phyloP scores from a whole-genome alignment of 768 basidiomycete species.

The Russula emetica region DNA sequence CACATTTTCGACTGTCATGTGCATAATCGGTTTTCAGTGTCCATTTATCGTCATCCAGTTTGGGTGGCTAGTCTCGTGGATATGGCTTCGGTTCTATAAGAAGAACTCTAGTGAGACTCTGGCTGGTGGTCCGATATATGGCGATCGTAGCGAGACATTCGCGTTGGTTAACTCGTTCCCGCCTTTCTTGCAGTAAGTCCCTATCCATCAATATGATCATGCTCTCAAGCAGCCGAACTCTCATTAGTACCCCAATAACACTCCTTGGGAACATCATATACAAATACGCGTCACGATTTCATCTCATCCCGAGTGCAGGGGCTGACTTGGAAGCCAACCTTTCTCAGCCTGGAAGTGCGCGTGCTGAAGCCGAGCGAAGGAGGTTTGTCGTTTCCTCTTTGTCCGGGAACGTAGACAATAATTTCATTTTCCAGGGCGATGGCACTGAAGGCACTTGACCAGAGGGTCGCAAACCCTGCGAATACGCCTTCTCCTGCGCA shows the following conservation, averaged over 20 bases:
- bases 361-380: conserved; percentile 95
- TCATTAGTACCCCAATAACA: conserved; percentile 63
- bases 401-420: not conserved
- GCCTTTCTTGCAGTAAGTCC: conserved; percentile 78
- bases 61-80: conserved; percentile 96
- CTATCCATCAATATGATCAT: not conserved
- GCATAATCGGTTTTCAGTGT: conserved; percentile 77
- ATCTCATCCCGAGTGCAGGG: conserved; percentile 63
- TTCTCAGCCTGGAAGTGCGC: conserved; percentile 70
- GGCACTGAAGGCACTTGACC: conserved; percentile 95
- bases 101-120: conserved; percentile 64
- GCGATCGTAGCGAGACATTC: conserved; percentile 95
- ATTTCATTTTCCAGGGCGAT: conserved; percentile 59
- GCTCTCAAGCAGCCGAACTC: not conserved
- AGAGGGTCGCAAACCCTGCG: conserved; percentile 64
- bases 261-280: conserved; percentile 64
- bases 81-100: conserved; percentile 97
- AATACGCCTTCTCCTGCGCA: conserved; percentile 29
- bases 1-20: conserved; percentile 81
- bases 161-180: conserved; percentile 96
- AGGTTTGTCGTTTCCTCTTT: conserved; percentile 50
- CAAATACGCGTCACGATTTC: conserved; percentile 60
- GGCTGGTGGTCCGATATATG: conserved; percentile 67
- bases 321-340: conserved; percentile 75
- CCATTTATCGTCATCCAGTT: conserved; percentile 96